Conservation (phyloP, 179 eudicot species). For the Beta lomatogona region DNA sequence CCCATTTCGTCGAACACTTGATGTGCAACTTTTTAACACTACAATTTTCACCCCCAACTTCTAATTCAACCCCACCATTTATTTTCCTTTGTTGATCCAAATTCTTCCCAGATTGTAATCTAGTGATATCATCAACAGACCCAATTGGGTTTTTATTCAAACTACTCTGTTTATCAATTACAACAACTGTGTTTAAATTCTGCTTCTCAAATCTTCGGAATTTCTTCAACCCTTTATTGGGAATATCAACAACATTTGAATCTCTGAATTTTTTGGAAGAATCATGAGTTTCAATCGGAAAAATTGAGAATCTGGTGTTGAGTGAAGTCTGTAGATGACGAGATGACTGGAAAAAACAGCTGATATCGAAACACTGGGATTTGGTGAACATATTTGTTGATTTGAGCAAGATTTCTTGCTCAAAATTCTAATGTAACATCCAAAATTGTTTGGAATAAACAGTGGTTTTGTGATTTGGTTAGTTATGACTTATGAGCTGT, state of each 20-base stretch:
- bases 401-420: background rate
- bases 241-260: slow-evolving; percentile 21
- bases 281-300: slow-evolving; percentile 34
- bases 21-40: slow-evolving; percentile 40
- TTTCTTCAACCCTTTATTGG: slow-evolving; percentile 32
- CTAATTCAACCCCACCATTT: slow-evolving; percentile 13
- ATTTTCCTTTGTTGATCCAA: slow-evolving; percentile 20
- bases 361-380: slow-evolving; percentile 50
- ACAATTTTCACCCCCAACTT: background rate
- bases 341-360: slow-evolving; percentile 42
- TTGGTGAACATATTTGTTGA: slow-evolving; percentile 52
- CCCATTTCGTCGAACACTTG: slow-evolving; percentile 81
- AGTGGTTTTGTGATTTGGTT: background rate
- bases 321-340: slow-evolving; percentile 42
- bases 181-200: slow-evolving; percentile 26
- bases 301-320: slow-evolving; percentile 35
- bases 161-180: slow-evolving; percentile 30
- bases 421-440: background rate
- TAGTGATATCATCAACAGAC: slow-evolving; percentile 28
- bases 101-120: slow-evolving; percentile 17
- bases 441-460: background rate
- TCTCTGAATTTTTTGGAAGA: slow-evolving; percentile 38
- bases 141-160: slow-evolving; percentile 30
- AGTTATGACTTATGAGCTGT: too few relatives aligned
- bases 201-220: slow-evolving; percentile 26